phyloP scores from a whole-genome alignment of 2,329 filamentous ascomycete species.

The Botrytis paeoniae region DNA sequence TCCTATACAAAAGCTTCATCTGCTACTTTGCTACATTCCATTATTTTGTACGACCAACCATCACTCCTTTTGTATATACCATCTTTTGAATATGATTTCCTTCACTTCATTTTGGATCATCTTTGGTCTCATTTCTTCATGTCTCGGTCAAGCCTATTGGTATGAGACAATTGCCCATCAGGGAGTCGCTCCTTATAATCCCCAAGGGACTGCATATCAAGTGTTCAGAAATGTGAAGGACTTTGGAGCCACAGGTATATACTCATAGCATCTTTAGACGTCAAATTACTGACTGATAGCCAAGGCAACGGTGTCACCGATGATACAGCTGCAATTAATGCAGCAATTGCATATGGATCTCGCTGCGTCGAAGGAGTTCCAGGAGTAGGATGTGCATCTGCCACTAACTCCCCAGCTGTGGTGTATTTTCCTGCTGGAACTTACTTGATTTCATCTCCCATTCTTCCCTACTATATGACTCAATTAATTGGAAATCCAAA shows the following conservation, averaged over 20 bases:
- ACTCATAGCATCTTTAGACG: not conserved
- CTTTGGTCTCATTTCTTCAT: conserved; percentile 12
- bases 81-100: not conserved
- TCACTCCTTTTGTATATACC: not conserved
- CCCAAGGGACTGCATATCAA: conserved; percentile 23
- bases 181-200: conserved; percentile 26
- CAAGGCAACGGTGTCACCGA: conserved; percentile 60
- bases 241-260: conserved; percentile 26
- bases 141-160: conserved; percentile 25
- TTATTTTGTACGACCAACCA: not conserved
- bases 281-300: conserved; percentile 75
- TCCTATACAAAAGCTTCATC: not conserved
- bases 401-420: conserved; percentile 47
- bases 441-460: conserved; percentile 31
- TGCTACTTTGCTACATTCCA: not conserved
- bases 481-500: conserved; percentile 34
- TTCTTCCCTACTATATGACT: conserved; percentile 30
- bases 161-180: conserved; percentile 30
- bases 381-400: conserved; percentile 39
- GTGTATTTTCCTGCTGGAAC: conserved; percentile 34
- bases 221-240: conserved; percentile 30
- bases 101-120: not conserved
- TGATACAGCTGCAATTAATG: conserved; percentile 82
- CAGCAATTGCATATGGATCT: conserved; percentile 31
- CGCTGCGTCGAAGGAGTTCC: conserved; percentile 33